Evolutionary conservation across 352 stramenopile species (phyloP), one percentile per base, ranked within the genome.

Genomic region (Aphanomyces euteiches): DNA sequence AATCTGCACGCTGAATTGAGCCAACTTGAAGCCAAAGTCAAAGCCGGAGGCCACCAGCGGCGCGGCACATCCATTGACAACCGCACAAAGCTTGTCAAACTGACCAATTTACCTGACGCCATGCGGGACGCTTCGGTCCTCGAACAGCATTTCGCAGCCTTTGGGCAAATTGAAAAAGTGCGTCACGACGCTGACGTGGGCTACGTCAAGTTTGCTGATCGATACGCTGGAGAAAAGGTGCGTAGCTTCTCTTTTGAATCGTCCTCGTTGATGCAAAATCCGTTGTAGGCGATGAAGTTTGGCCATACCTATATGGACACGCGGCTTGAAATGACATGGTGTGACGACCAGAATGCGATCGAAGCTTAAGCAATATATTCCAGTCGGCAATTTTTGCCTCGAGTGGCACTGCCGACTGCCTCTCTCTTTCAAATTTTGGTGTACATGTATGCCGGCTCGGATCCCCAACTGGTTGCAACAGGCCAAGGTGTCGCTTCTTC

Each of bases 91-190:
- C 90, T 92, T 57, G 82, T 95, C 8, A 86, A 89, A 59, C 79
- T 95, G 53, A 80, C 74, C 37, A 89, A 91, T 41, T 61, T 93
- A 21, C 85, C 85, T 0, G 84, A 92, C 41, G 87, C 89, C 40
- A 82, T 84, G n/a, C 77, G 84, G 6, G 85, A 93, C 60, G 73
- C 82, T 19, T 85, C 84, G 38, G 87, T 92, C 40, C 56, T 93
- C 65, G 85, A 90, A 67, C 85, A 95, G 78, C 87, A 95, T 58
- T 95, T 95, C 77, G 84, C 83, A 68, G 87, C 87, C 58, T 95
- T 92, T 78, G 87, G 87, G n/a, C 76, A 78, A 4, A 83, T 95
- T 10, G 85, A 93, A 68, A 76, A 77, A 15, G 87, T 95, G 19
- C 81, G 90, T 48, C 75, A 93, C 68, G 84, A 89, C 41, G 76